phyloP scores from a whole-genome alignment of 2,329 filamentous ascomycete species.

The Xenoacremonium recifei region DNA sequence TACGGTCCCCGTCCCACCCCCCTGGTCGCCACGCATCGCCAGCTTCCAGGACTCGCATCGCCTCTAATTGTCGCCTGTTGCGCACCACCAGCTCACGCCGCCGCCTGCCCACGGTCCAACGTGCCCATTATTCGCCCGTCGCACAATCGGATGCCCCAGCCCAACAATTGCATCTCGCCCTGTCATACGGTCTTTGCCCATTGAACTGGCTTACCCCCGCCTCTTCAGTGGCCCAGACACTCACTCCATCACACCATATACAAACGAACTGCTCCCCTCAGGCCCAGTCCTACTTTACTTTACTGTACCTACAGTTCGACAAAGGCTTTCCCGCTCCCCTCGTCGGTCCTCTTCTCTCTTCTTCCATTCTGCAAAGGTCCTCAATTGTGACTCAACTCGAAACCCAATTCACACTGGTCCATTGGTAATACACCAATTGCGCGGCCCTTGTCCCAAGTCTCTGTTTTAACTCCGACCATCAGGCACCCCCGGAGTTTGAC shows the following conservation, averaged over 20 bases:
- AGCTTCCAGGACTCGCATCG: slow-evolving; percentile 8
- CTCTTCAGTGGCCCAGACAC: not conserved
- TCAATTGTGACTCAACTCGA: no score
- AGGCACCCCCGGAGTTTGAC: no score
- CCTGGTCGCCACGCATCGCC: slow-evolving; percentile 13
- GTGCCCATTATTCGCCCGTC: slow-evolving; percentile 18
- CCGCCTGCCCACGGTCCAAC: slow-evolving; percentile 13
- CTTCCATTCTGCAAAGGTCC: no score
- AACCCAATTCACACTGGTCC: no score
- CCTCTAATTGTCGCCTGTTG: slow-evolving; percentile 17
- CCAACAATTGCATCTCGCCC: slow-evolving; percentile 18
- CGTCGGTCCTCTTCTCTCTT: no score
- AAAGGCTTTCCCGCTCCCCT: no score
- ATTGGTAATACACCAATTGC: no score
- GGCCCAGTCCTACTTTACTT: no score
- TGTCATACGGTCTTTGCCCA: slow-evolving; percentile 25
- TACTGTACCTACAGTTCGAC: no score
- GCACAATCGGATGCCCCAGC: slow-evolving; percentile 18
- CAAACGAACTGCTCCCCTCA: no score
- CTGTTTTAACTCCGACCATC: no score
- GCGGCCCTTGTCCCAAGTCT: no score
- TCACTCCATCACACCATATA: slow-evolving; percentile 3
- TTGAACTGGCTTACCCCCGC: slow-evolving; percentile 11
- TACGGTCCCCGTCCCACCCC: slow-evolving; percentile 27
- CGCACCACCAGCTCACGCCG: slow-evolving; percentile 10